phyloP scores from a whole-genome alignment of 331 rosid species.

The Quercus phellos region DNA sequence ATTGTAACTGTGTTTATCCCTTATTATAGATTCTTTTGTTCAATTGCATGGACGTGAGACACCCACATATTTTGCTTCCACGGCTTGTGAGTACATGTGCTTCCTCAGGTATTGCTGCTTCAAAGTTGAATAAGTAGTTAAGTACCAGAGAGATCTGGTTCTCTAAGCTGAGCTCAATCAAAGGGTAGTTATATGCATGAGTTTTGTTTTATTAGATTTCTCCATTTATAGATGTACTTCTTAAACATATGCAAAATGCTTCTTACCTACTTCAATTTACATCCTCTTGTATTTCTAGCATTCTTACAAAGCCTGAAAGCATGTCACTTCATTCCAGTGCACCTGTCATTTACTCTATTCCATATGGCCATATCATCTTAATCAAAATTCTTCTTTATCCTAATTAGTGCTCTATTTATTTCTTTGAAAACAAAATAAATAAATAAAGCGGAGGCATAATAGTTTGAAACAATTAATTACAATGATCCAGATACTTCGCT shows the following conservation, averaged over 20 bases:
- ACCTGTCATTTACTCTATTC: not conserved
- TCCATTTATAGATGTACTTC: not conserved
- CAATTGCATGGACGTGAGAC: conserved; percentile 74
- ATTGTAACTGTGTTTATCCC: not conserved
- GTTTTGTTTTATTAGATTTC: not conserved
- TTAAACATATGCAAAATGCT: not conserved
- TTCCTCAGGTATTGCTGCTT: conserved; percentile 53
- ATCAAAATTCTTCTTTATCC: not conserved
- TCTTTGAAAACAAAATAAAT: not conserved
- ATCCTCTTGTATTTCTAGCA: not conserved
- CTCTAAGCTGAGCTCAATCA: not conserved
- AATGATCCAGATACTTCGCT: not conserved
- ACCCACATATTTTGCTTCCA: conserved; percentile 61
- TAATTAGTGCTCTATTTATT: not conserved
- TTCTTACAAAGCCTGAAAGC: not conserved
- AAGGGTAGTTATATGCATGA: not conserved
- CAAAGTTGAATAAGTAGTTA: not conserved
- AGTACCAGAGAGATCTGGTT: not conserved
- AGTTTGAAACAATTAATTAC: not conserved
- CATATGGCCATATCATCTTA: not conserved
- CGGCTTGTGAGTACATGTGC: conserved; percentile 50
- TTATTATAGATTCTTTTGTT: conserved; percentile 62
- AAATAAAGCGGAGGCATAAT: not conserved
- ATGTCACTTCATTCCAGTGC: not conserved
- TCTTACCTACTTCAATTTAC: not conserved